phyloP scores from a whole-genome alignment of 495 filamentous ascomycete species.

The Aspergillus mulundensis region DNA sequence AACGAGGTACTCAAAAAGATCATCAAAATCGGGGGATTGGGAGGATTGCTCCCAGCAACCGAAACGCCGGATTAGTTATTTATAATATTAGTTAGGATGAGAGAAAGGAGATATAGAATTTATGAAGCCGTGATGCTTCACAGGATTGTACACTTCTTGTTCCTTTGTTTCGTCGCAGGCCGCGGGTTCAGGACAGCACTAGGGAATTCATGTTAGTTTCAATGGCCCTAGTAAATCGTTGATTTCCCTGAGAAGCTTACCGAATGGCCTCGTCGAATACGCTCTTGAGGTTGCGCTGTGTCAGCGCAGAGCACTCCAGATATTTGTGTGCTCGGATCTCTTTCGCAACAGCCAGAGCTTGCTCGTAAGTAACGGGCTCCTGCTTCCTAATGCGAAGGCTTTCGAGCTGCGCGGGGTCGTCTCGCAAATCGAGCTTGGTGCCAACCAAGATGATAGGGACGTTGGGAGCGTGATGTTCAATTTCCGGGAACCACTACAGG shows the following conservation, averaged over 20 bases:
- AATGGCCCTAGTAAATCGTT: background rate
- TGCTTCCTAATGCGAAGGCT: constrained; percentile 78
- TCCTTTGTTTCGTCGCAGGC: constrained; percentile 58
- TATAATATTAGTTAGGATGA: constrained; percentile 34
- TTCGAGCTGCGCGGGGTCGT: constrained; percentile 77
- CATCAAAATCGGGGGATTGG: constrained; percentile 25
- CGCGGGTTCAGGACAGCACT: constrained; percentile 83
- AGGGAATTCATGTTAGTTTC: background rate
- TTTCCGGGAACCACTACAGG: constrained; percentile 87
- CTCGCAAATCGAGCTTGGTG: constrained; percentile 93
- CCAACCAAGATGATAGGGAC: constrained; percentile 97
- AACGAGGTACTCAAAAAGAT: constrained; percentile 15
- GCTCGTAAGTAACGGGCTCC: constrained; percentile 87
- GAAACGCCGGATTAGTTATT: constrained; percentile 46
- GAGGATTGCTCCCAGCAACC: constrained; percentile 24
- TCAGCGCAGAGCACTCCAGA: constrained; percentile 95
- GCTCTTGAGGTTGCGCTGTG: constrained; percentile 91
- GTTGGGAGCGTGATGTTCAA: constrained; percentile 90
- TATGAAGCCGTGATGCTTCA: constrained; percentile 34
- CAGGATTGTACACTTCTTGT: constrained; percentile 75
- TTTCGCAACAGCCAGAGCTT: constrained; percentile 78
- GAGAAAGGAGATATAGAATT: constrained; percentile 1
- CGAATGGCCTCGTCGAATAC: constrained; percentile 98
- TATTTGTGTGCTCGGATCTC: constrained; percentile 94
- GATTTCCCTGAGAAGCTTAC: constrained; percentile 41